These are phyloP conservation scores for Colletotrichum phormii DNA, from an alignment of 2,329 filamentous ascomycete species.

Conservation along the genomic window DNA sequence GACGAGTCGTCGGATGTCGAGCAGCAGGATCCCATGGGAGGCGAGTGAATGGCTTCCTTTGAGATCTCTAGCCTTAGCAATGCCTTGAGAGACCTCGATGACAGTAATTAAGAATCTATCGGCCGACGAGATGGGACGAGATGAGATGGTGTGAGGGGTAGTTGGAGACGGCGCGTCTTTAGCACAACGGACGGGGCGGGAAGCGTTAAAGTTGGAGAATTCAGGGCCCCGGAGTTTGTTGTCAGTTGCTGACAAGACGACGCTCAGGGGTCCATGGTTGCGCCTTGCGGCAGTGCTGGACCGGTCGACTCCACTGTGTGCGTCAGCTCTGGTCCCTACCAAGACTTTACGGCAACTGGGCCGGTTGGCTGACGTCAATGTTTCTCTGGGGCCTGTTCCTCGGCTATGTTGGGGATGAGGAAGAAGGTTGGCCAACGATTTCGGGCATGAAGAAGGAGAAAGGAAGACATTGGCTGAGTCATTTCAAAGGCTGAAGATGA, in stretches of 20 bases:
- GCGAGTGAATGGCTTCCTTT: background rate
- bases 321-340: conserved; percentile 23
- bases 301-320: conserved; percentile 7
- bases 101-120: background rate
- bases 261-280: background rate
- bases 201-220: background rate
- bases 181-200: background rate
- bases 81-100: background rate
- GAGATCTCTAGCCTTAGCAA: background rate
- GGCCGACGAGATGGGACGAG: background rate
- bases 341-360: background rate
- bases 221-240: background rate
- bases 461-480: background rate
- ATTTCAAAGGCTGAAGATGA: background rate
- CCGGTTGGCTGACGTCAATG: conserved; percentile 16
- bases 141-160: background rate
- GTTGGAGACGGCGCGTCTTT: background rate
- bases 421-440: background rate
- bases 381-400: too few relatives aligned
- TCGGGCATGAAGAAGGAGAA: background rate
- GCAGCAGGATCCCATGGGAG: conserved; percentile 15
- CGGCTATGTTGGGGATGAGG: too few relatives aligned
- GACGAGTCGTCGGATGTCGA: conserved; percentile 13
- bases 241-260: background rate
- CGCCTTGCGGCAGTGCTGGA: background rate